Base-by-base conservation (phyloP, 2,329 filamentous ascomycete species). In the Trichophyton verrucosum region DNA sequence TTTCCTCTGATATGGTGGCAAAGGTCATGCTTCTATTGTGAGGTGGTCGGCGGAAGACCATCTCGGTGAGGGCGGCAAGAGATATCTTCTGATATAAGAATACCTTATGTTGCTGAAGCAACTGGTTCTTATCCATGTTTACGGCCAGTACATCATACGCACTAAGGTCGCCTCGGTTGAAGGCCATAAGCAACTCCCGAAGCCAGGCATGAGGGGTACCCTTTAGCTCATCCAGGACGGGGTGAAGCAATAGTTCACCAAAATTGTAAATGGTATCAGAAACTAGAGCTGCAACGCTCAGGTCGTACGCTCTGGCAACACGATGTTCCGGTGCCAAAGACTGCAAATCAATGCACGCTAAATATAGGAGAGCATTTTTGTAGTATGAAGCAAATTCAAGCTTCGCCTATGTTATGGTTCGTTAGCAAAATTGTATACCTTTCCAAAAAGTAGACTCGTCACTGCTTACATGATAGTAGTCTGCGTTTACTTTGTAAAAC, bases 211-310 rank as follows among this genome's bases (percentile, higher is more conserved):
- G 84, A 47, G 86, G 82, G 24, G 87, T 86, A 68, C 86, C 84
- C 69, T 80, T 80, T 59, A 99, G 83, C 20, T 88, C 86, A 71
- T 96, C 89, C 65, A 99, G 86, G 71, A 99, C 95, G 2, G 94
- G 94, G 74, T 99, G 94, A 67, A 99, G 83, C 36, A 99, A 84
- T n/a, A 99, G 86, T 80, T 99, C 94, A 74, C 94, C 94, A 69
- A 99, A 99, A 80, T 99, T 99, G 84, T 99, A 97, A 78, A 97
- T 99, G 69, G 85, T 89, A 70, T 92, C 89, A 58, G 91, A 96
- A 44, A 96, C 88, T 7, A 99, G 82, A 8, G 94, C 94, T 30
- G 94, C 91, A 60, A 97, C 86, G 70, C 88, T 88, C 64, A 99
- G 86, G 73, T 96, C 91, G 77, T 96, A 95, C 51, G 94, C 94